phyloP scores from a whole-genome alignment of 2,329 filamentous ascomycete genomes.

The Cordyceps tenuipes region DNA sequence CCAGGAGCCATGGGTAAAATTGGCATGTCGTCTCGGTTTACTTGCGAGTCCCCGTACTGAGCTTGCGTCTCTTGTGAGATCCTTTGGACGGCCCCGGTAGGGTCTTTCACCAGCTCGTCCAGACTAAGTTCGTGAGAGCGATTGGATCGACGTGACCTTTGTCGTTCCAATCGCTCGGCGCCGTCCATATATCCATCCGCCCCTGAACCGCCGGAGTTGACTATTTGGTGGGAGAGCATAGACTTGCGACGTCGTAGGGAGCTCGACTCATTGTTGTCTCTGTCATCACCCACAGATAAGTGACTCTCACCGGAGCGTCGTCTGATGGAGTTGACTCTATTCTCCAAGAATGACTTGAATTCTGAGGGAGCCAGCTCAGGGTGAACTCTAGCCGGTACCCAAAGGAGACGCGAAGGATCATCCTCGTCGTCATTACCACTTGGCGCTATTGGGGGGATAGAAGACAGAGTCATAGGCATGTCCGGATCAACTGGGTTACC shows the following conservation, averaged over 20 bases:
- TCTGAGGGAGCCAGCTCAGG: conserved; percentile 92
- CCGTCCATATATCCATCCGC: conserved; percentile 70
- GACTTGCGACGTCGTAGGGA: conserved; percentile 82
- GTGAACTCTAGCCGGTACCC: conserved; percentile 91
- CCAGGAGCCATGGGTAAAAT: conserved; percentile 75
- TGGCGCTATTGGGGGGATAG: conserved; percentile 65
- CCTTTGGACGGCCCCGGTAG: conserved; percentile 60
- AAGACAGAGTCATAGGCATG: conserved; percentile 58
- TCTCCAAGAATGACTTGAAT: conserved; percentile 94
- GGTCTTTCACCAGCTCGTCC: conserved; percentile 76
- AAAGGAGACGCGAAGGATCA: conserved; percentile 81
- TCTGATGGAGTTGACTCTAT: conserved; percentile 82
- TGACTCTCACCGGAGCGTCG: conserved; percentile 68
- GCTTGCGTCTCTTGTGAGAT: conserved; percentile 50
- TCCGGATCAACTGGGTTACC: conserved; percentile 65
- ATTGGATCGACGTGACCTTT: conserved; percentile 53
- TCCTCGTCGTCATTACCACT: conserved; percentile 71
- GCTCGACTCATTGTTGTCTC: conserved; percentile 46
- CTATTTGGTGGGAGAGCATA: conserved; percentile 88
- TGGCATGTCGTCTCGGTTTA: conserved; percentile 63
- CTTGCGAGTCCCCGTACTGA: conserved; percentile 33
- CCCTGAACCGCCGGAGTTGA: conserved; percentile 53
- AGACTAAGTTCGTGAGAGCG: conserved; percentile 57
- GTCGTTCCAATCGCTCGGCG: conserved; percentile 67
- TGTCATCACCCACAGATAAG: conserved; percentile 47